phyloP scores from a whole-genome alignment of 345 rosid species.

The Hypericum perforatum region DNA sequence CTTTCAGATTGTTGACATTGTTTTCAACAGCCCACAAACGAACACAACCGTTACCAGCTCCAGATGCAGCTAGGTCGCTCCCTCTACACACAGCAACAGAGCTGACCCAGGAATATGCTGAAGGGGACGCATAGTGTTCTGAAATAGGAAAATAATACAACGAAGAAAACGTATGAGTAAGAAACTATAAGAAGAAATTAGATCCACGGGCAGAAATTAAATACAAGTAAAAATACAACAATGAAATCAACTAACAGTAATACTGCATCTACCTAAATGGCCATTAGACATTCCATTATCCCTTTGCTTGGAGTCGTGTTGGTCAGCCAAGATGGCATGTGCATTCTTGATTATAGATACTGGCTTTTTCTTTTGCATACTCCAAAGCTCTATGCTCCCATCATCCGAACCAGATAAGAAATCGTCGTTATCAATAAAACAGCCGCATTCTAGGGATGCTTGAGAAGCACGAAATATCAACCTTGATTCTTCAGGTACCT shows the following conservation, averaged over 20 bases:
- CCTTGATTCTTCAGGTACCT: slow-evolving; percentile 77
- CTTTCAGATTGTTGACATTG: slow-evolving; percentile 25
- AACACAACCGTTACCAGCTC: slow-evolving; percentile 86
- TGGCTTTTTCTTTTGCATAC: slow-evolving; percentile 60
- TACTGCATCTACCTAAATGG: slow-evolving; percentile 33
- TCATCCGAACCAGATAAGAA: slow-evolving; percentile 93
- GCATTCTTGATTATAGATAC: slow-evolving; percentile 62
- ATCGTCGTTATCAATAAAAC: slow-evolving; percentile 71
- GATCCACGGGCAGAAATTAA: too few species aligned
- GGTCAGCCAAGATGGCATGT: slow-evolving; percentile 32
- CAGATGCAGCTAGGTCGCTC: slow-evolving; percentile 93
- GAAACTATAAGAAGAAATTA: too few species aligned
- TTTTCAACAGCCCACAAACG: slow-evolving; percentile 57
- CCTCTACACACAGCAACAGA: slow-evolving; percentile 70
- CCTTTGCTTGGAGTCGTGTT: slow-evolving; percentile 18
- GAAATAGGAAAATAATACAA: not conserved
- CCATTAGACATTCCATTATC: slow-evolving; percentile 28
- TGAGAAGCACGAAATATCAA: slow-evolving; percentile 69
- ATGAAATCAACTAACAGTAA: not conserved
- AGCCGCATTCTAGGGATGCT: slow-evolving; percentile 80
- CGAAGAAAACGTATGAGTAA: slow-evolving; percentile 6
- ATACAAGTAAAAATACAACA: too few species aligned
- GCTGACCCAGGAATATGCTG: slow-evolving; percentile 80
- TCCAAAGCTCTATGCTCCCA: slow-evolving; percentile 85
- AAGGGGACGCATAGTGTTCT: slow-evolving; percentile 18